These are phyloP conservation scores for Phytophthora pisi DNA, from an alignment of 352 stramenopile genomes.

Conservation along the genomic window DNA sequence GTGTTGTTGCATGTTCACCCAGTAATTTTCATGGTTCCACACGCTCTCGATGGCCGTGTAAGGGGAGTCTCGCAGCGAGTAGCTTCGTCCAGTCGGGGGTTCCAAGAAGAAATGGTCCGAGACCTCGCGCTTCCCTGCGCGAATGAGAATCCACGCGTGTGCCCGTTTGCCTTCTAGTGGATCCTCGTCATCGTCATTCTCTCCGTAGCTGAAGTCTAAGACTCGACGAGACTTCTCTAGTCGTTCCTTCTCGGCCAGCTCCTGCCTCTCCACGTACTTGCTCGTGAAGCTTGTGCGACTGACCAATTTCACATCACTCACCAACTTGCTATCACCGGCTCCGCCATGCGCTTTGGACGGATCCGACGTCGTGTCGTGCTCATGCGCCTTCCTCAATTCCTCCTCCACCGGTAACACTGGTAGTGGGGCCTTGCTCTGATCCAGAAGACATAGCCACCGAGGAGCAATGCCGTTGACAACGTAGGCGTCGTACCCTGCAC, in stretches of 20 bases:
- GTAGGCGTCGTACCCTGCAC: constrained; percentile 95
- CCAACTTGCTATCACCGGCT: constrained; percentile 20
- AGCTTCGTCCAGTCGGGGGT: constrained; percentile 89
- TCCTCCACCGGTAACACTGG: constrained; percentile 65
- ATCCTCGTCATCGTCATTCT: constrained; percentile 78
- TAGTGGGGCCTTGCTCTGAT: constrained; percentile 85
- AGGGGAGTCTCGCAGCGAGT: constrained; percentile 75
- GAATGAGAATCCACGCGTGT: constrained; percentile 94
- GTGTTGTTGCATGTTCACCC: constrained; percentile 94
- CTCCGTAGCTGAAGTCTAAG: constrained; percentile 58
- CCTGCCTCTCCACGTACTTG: constrained; percentile 68
- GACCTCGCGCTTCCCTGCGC: constrained; percentile 89
- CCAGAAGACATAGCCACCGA: constrained; percentile 89
- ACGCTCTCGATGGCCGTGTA: constrained; percentile 90
- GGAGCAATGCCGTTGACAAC: constrained; percentile 91
- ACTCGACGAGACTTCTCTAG: constrained; percentile 45
- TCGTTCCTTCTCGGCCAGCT: constrained; percentile 50
- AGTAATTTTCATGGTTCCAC: constrained; percentile 96
- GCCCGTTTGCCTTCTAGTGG: constrained; percentile 71
- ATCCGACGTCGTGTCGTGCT: constrained; percentile 33
- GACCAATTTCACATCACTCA: constrained; percentile 42
- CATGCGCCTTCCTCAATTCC: constrained; percentile 45
- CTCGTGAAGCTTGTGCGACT: constrained; percentile 70
- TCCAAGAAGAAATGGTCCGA: constrained; percentile 92
- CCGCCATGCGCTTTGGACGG: constrained; percentile 2